Evolutionary conservation across 2,329 filamentous ascomycete species (phyloP), one percentile per base, ranked within the genome.

Genomic region (Penicillium sp.): DNA sequence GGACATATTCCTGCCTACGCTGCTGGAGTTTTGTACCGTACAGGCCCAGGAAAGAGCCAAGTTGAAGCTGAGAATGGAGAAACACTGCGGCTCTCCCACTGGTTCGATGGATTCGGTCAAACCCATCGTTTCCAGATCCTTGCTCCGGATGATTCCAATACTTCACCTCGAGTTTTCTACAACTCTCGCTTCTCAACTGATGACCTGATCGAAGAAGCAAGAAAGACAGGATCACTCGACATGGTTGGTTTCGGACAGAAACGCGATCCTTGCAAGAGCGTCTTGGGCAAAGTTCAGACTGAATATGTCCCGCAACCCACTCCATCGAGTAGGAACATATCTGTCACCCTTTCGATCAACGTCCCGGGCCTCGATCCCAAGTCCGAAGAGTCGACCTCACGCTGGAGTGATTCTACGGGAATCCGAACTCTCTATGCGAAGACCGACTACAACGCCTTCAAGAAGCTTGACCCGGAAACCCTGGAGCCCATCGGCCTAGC

Each of bases 71-170:
- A 83, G 2, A 79, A 79, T 4, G 85, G 86, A n/a, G 75, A 74
- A 15, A 83, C 80, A 0, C 86, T 87, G 66, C 78, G 80, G 33
- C 79, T 87, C 13, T 83, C 81, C 1, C 90, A 94, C 71, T 94
- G 90, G 90, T 94, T 94, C 64, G 91, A 94, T 69, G 89, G 89
- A 6, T 86, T 91, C 49, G 69, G 58, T 83, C 85, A 3, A 84
- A 89, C 55, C 80, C 89, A 93, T 74, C 85, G 84, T 29, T 93
- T 93, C 69, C 82, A 90, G 57, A 88, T 93, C 33, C 66, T 85
- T 3, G 70, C 81, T 0, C 61, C 79, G 0, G 66, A 69, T 1
- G 66, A 74, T 4, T 64, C 69, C 0, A 57, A 74, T 19, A 66
- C 58, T 29, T 68, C 68, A 6, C 60, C 70, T 10, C 75, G 77